Conservation (phyloP, 257 asterid genomes). For the Primulina huaijiensis region DNA sequence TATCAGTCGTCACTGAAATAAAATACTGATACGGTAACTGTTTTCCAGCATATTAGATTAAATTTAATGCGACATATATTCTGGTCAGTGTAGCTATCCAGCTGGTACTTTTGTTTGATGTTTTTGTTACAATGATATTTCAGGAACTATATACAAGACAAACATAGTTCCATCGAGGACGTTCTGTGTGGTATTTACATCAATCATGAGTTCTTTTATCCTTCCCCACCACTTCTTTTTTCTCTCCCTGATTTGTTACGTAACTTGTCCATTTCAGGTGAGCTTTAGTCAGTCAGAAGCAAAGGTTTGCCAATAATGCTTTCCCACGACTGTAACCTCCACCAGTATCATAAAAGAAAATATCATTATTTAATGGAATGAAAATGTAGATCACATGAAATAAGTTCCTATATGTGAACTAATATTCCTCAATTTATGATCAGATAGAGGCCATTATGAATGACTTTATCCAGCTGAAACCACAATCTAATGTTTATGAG, state of each 20-base stretch:
- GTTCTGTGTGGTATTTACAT: slow-evolving; percentile 79
- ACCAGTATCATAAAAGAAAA: not conserved
- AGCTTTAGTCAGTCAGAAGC: slow-evolving; percentile 95
- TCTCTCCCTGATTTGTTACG: slow-evolving; percentile 2
- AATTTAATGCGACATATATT: slow-evolving; percentile 5
- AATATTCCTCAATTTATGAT: slow-evolving; percentile 28
- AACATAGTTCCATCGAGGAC: slow-evolving; percentile 83
- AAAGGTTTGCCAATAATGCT: slow-evolving; percentile 51
- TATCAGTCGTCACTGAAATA: slow-evolving; percentile 4
- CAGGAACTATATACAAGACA: slow-evolving; percentile 84
- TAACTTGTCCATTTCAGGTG: slow-evolving; percentile 44
- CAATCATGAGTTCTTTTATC: not conserved
- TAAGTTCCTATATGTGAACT: slow-evolving; percentile 1
- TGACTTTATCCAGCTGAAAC: slow-evolving; percentile 79
- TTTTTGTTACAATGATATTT: slow-evolving; percentile 14
- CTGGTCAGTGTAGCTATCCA: not conserved
- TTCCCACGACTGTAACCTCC: not conserved
- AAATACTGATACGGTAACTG: not conserved
- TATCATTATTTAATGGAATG: not conserved
- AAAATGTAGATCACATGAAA: slow-evolving; percentile 14
- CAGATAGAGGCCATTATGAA: slow-evolving; percentile 90
- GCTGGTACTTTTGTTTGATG: not conserved
- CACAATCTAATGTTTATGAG: slow-evolving; percentile 68
- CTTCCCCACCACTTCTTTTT: slow-evolving; percentile 10
- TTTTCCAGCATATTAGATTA: not conserved